Conservation (phyloP, 2,329 filamentous ascomycete species). For the Calonectria montana region DNA sequence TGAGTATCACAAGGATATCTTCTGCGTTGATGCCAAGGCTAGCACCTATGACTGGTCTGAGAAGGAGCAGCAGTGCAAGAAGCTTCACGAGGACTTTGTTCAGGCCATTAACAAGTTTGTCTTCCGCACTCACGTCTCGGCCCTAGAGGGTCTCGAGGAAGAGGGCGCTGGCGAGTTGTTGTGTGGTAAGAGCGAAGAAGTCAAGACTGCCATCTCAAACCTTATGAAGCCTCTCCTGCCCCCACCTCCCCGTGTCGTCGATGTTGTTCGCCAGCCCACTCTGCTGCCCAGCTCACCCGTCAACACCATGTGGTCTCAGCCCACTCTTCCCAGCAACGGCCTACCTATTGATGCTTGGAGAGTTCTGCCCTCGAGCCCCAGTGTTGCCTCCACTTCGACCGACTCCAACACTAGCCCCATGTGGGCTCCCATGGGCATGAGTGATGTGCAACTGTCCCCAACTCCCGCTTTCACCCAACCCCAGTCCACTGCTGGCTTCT, state of each 20-base stretch:
- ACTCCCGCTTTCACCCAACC: conserved; percentile 81
- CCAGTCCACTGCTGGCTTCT: conserved; percentile 77
- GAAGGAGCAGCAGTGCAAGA: conserved; percentile 96
- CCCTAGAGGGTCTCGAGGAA: conserved; percentile 95
- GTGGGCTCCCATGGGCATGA: conserved; percentile 84
- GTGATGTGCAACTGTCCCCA: conserved; percentile 81
- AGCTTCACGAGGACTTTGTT: conserved; percentile 95
- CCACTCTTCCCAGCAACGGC: conserved; percentile 68
- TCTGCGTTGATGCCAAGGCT: conserved; percentile 89
- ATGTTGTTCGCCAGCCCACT: conserved; percentile 87
- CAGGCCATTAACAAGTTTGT: conserved; percentile 98
- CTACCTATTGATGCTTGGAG: conserved; percentile 86
- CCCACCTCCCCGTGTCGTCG: conserved; percentile 87
- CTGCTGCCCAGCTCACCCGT: conserved; percentile 86
- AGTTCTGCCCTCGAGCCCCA: conserved; percentile 89
- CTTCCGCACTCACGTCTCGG: conserved; percentile 87
- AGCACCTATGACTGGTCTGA: conserved; percentile 95
- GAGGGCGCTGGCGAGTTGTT: conserved; percentile 95
- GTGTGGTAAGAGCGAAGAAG: conserved; percentile 90
- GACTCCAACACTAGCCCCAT: conserved; percentile 77
- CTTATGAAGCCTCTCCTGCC: conserved; percentile 90
- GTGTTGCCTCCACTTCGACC: conserved; percentile 75
- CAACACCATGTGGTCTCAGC: conserved; percentile 84
- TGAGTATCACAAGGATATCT: conserved; percentile 96
- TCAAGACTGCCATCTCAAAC: conserved; percentile 86